Base-by-base conservation (phyloP, 164 flowering plant genomes). In the Liquidambar formosana region DNA sequence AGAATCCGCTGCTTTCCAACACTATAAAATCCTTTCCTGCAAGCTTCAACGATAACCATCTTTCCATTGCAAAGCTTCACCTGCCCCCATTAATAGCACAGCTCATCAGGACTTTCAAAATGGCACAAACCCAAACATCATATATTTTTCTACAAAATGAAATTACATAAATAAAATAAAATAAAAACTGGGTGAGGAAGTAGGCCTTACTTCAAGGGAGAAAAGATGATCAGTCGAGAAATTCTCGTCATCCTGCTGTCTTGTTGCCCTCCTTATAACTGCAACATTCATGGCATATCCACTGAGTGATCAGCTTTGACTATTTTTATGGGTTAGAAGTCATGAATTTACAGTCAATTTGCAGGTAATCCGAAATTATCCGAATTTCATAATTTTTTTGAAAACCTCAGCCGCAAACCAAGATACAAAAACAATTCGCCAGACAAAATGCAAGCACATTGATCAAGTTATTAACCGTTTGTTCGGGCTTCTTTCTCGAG, bases 21-120 rank as follows among this genome's bases (percentile, higher is more conserved):
- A 64, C 83, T 83, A 57, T 73, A 83, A 73, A 91, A 95, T 21
- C 99, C 99, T 66, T 84, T 90, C 46, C 80, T 82, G 82, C 97
- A 88, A 78, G 88, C 92, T 76, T 91, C 94, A 19, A 95, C 87
- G 22, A 72, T 58, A 56, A 86, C 75, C 78, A 88, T 61, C 85
- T 93, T 95, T n/a, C 99, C 98, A 79, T 87, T 93, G 81, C 95
- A 90, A 67, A 91, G 84, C 84, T 95, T 95, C 78, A 91, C 95
- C 98, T 95, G 80, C 61, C 14, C n/a, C n/a, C 74, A 68, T 56
- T 15, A 18, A 25, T 44, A 60, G 14, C 43, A 49, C 61, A 63
- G 13, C 52, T 15, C 21, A 58, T 26, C 43, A 15, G 12, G 10
- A 15, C 23, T 61, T 57, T 38, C 52, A 57, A 60, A 60, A 16